These are phyloP conservation scores for Biancaea sappan DNA, from an alignment of 306 rosid species.

Conservation along the genomic window DNA sequence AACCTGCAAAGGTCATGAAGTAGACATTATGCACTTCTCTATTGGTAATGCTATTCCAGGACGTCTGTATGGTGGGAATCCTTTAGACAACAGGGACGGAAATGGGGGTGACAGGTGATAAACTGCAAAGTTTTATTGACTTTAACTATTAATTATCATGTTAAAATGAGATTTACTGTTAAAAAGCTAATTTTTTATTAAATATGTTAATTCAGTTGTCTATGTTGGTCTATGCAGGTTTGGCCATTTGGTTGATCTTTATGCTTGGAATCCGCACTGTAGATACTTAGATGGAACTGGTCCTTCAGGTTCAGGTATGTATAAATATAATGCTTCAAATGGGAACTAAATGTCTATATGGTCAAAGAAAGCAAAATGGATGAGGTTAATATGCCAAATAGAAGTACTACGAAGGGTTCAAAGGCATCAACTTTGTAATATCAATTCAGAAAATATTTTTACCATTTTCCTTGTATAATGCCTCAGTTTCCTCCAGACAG, in stretches of 20 bases:
- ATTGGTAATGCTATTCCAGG: constrained; percentile 95
- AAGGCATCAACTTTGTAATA: neutral
- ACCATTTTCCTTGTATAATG: constrained; percentile 1
- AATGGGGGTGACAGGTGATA: constrained; percentile 84
- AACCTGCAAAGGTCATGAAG: constrained; percentile 92
- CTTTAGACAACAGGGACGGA: constrained; percentile 66
- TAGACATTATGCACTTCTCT: constrained; percentile 94
- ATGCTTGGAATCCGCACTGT: constrained; percentile 97
- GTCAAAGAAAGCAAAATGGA: constrained; percentile 14
- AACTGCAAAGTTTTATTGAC: constrained; percentile 13
- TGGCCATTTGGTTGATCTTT: constrained; percentile 89
- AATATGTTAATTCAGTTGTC: constrained; percentile 7
- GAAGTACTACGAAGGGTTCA: constrained; percentile 4
- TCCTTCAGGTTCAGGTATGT: constrained; percentile 67
- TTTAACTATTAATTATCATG: constrained; percentile 21
- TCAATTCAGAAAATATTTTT: constrained; percentile 7
- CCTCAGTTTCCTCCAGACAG: constrained; percentile 3
- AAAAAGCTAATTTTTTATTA: neutral
- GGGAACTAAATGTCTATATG: constrained; percentile 20
- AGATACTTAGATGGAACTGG: constrained; percentile 84
- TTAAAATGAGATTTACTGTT: constrained; percentile 24
- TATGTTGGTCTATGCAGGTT: constrained; percentile 53
- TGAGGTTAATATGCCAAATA: constrained; percentile 4
- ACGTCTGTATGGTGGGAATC: constrained; percentile 88
- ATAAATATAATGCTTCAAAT: constrained; percentile 9